Conservation (phyloP, 352 stramenopile species). For the Pythium vanterpoolii region DNA sequence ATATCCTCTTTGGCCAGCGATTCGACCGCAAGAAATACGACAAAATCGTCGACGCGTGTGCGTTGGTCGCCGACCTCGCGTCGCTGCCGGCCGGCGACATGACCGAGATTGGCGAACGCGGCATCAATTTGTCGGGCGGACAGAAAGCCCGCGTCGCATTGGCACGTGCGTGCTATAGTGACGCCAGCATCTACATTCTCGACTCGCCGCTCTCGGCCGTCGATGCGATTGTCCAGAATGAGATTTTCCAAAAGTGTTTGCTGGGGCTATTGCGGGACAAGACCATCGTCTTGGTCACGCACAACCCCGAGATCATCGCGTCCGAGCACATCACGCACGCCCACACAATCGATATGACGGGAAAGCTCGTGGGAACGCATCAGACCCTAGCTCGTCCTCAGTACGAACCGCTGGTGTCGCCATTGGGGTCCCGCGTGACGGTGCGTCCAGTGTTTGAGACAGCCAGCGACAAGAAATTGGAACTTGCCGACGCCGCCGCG, state of each 20-base stretch:
- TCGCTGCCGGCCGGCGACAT: slow-evolving; percentile 72
- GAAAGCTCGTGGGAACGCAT: neutral
- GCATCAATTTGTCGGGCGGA: slow-evolving; percentile 48
- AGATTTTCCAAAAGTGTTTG: slow-evolving; percentile 84
- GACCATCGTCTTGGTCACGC: slow-evolving; percentile 66
- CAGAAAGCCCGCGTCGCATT: slow-evolving; percentile 51
- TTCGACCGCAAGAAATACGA: slow-evolving; percentile 67
- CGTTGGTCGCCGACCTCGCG: slow-evolving; percentile 71
- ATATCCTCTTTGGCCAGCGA: slow-evolving; percentile 91
- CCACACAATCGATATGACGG: neutral
- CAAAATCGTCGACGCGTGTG: slow-evolving; percentile 74
- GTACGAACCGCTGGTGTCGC: too few relatives aligned
- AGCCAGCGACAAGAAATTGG: neutral
- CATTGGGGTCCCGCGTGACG: neutral
- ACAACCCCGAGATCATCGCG: slow-evolving; percentile 60
- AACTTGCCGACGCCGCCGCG: neutral
- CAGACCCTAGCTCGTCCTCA: neutral
- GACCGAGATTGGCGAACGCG: slow-evolving; percentile 53
- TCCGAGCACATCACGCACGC: slow-evolving; percentile 40
- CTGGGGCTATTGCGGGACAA: slow-evolving; percentile 58
- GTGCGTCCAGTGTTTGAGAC: neutral
- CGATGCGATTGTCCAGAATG: slow-evolving; percentile 89
- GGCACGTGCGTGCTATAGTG: slow-evolving; percentile 49
- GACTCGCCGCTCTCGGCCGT: slow-evolving; percentile 89
- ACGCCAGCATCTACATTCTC: slow-evolving; percentile 67